Percentiles rank a stretch among this genome's conserved stretches.
Conservation (phyloP, 768 basidiomycete genomes). For the Harrya chromipes region DNA sequence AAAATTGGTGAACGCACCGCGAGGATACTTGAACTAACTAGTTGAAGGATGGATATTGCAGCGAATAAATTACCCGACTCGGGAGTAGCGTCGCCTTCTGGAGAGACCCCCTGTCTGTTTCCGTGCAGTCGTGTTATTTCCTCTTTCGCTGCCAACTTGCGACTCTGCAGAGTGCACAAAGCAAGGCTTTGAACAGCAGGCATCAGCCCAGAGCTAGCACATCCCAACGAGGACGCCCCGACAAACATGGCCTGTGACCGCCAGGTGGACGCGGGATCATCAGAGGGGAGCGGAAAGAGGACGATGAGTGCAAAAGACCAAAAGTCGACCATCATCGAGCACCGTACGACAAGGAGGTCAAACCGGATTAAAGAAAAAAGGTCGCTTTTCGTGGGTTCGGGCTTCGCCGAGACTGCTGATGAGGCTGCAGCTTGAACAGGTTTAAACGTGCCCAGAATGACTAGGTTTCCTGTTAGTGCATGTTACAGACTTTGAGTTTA, state of each 20-base stretch:
- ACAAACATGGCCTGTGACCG: constrained; percentile 48
- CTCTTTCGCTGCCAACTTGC: constrained; percentile 31
- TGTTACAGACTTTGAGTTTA: constrained; percentile 30
- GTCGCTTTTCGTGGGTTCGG: constrained; percentile 45
- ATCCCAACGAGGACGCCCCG: constrained; percentile 57
- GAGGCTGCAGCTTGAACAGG: constrained; percentile 27
- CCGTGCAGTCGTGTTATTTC: constrained; percentile 30
- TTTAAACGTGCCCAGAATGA: constrained; percentile 62
- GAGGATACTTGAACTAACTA: constrained; percentile 60
- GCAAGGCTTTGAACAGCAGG: constrained; percentile 72
- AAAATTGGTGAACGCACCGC: constrained; percentile 33
- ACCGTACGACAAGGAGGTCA: constrained; percentile 62
- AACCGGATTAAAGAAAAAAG: constrained; percentile 63
- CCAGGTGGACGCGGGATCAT: constrained; percentile 12
- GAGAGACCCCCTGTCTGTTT: neutral
- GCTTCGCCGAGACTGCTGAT: constrained; percentile 25
- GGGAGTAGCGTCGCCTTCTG: constrained; percentile 34
- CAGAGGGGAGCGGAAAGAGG: constrained; percentile 47
- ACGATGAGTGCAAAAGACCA: constrained; percentile 61
- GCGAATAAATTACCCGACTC: constrained; percentile 62
- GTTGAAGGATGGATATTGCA: constrained; percentile 65
- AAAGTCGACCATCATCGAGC: constrained; percentile 66
- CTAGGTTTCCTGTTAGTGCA: constrained; percentile 35
- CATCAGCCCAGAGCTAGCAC: constrained; percentile 64
- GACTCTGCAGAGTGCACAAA: constrained; percentile 50